Evolutionary conservation across 306 rosid genomes (phyloP), one percentile per base, ranked within the genome.

Genomic region (Vachellia collinsii): DNA sequence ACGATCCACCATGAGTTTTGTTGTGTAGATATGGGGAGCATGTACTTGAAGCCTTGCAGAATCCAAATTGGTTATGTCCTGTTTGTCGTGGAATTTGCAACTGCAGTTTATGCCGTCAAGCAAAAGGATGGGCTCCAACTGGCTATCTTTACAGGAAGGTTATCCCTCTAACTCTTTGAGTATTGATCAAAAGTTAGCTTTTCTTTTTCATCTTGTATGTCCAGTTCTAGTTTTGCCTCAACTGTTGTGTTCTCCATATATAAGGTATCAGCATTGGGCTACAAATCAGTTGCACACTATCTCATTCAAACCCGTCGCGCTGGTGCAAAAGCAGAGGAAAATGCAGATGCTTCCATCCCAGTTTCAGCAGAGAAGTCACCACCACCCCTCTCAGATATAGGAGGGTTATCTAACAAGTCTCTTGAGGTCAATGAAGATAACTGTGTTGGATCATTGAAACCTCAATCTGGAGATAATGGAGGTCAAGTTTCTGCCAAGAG

Each of bases 1-100:
- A 50, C 29, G 48, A 65, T 72, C 66, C 20, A 17, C 59, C 54
- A 8, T 14, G 51, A 76, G 22, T 50, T 61, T 63, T 54, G 25
- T 72, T 82, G 75, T 82, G 75, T 84, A 93, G 99, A 77, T 96
- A 92, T 75, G 99, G 98, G 75, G 99, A 96, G 85, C 97, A 96
- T 83, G 94, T 93, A 29, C 89, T 90, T 77, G 97, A 96, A 87
- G 99, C 97, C 67, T 56, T 77, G 66, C 80, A 88, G 79, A 85
- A 93, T 80, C 89, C 91, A 63, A 51, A 83, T 78, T 96, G 99
- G 99, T 74, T 81, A 70, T 93, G 98, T 79, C 99, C 97, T 0
- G 89, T 51, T 65, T 96, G 99, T 89, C 98, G 99, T 38, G 99
- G 97, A 88, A 93, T 93, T 82, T 96, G 99, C 89, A 96, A 96